phyloP scores from a whole-genome alignment of 2,329 filamentous ascomycete species.

The Penicillium sclerotigenum region DNA sequence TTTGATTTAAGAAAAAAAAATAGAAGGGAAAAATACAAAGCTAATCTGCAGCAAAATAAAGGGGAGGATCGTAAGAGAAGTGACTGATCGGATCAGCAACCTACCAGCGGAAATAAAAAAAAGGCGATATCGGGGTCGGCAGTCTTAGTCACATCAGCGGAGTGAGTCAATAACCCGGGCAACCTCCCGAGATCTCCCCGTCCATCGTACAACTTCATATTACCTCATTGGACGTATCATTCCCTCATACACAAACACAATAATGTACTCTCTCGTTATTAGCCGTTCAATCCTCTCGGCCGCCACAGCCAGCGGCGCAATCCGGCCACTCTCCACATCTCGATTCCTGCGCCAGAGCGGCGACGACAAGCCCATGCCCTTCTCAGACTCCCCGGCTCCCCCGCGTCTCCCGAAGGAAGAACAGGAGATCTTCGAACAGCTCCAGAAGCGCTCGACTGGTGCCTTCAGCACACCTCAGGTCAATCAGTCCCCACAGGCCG shows the following conservation, averaged over 20 bases:
- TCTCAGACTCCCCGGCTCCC: conserved; percentile 61
- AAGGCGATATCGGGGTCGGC: conserved; percentile 31
- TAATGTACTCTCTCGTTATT: conserved; percentile 19
- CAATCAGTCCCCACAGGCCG: conserved; percentile 51
- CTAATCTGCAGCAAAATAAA: background rate
- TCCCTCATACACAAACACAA: conserved; percentile 16
- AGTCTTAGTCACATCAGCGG: conserved; percentile 13
- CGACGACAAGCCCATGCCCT: conserved; percentile 32
- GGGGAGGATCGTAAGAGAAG: background rate
- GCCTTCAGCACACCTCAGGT: conserved; percentile 68
- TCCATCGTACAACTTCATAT: conserved; percentile 9
- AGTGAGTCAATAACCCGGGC: conserved; percentile 1
- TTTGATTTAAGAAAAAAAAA: background rate
- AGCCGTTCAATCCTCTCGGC: conserved; percentile 46
- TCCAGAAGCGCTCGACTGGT: conserved; percentile 73
- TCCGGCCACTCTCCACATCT: conserved; percentile 29
- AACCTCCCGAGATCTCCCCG: background rate
- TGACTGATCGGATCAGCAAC: conserved; percentile 1
- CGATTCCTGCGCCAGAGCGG: conserved; percentile 20
- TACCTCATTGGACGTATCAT: conserved; percentile 13
- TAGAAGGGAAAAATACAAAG: background rate
- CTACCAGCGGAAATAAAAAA: conserved; percentile 19
- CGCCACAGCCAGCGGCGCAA: conserved; percentile 23
- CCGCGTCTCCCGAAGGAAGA: conserved; percentile 83
- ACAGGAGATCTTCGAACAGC: conserved; percentile 84